Evolutionary conservation across 1,139 yeast genomes (phyloP), one percentile per base, ranked within the genome.

Genomic region (Candida pseudocylindracea): DNA sequence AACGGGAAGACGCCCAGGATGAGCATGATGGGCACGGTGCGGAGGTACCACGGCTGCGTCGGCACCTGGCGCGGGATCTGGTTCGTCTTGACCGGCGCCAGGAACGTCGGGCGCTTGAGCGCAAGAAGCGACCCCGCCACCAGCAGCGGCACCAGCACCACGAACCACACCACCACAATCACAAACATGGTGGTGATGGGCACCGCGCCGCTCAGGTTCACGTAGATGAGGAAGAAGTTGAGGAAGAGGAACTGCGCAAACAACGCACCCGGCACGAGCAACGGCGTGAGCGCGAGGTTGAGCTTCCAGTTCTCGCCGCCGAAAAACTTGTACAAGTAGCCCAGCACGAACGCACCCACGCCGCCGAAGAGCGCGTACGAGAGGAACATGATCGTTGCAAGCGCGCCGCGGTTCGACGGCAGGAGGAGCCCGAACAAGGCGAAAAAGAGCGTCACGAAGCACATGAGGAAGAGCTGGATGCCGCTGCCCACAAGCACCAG

Each of bases 51-150:
- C 34, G 93, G 93, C 54, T 83, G 95, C 20, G 63, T 61, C 31
- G 98, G 98, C 39, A 88, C 76, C 55, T 88, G 96, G 54, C 98
- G 72, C 39, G 95, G 93, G 42, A 88, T 88, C 57, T 85, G 94
- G 46, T 75, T 78, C 24, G 93, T 81, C 45, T 81, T 73, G 27
- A 85, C 92, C 10, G 96, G 96, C 30, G 67, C 57, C 9, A 60
- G 50, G 39, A 73, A 51, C 31, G 67, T 48, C 24, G 72, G 68
- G 45, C 63, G 65, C 54, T 69, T 81, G 43, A 74, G 63, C 1
- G 92, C 91, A 35, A 76, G 48, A 33, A 83, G 55, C 0, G 94
- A 76, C 11, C 95, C 95, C 33, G 67, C 58, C 9, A 75, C 62
- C 1, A 95, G 73, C 36, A 85, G 59, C 31, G 99, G 99, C 29